Percentiles rank a stretch among this genome's conserved stretches.
These are phyloP conservation scores for Ophiocordyceps camponoti-leonardi DNA, from an alignment of 2,329 filamentous ascomycete species.

Conservation along the genomic window DNA sequence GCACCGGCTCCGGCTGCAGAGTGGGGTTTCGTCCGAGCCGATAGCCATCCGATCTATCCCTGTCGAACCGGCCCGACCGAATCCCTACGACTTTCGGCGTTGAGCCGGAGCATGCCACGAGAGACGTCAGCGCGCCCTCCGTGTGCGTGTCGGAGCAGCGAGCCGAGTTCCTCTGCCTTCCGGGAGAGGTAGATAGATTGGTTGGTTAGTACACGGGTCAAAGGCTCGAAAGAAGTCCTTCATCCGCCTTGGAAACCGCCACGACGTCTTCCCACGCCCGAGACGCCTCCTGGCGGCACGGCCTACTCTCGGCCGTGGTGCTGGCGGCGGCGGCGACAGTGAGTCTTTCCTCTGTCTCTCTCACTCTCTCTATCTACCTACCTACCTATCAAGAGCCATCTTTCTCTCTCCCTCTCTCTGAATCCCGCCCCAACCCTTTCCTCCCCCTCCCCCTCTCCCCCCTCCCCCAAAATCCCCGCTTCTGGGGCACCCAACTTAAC, in stretches of 20 bases:
- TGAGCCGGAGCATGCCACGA: neutral
- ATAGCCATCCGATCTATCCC: neutral
- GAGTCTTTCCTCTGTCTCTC: neutral
- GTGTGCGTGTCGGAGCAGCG: neutral
- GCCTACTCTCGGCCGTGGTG: neutral
- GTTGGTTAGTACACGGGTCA: neutral
- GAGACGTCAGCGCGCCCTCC: neutral
- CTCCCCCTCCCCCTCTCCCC: neutral
- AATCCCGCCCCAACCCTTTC: too few species aligned
- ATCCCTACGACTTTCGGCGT: neutral
- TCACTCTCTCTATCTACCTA: too few species aligned
- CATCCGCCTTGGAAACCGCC: neutral
- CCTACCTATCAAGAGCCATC: too few species aligned
- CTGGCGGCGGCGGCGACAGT: neutral
- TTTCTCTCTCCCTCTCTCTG: neutral
- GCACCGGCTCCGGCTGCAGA: neutral
- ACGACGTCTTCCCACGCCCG: neutral
- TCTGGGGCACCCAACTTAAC: neutral
- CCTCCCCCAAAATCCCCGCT: too few species aligned
- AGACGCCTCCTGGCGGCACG: neutral
- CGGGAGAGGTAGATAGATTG: neutral
- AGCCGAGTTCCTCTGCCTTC: neutral
- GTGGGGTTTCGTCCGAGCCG: neutral
- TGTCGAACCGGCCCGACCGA: neutral
- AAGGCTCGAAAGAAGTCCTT: neutral